Evolutionary conservation across 257 asterid species (phyloP).

Genomic region (Solanum paucissectum): DNA sequence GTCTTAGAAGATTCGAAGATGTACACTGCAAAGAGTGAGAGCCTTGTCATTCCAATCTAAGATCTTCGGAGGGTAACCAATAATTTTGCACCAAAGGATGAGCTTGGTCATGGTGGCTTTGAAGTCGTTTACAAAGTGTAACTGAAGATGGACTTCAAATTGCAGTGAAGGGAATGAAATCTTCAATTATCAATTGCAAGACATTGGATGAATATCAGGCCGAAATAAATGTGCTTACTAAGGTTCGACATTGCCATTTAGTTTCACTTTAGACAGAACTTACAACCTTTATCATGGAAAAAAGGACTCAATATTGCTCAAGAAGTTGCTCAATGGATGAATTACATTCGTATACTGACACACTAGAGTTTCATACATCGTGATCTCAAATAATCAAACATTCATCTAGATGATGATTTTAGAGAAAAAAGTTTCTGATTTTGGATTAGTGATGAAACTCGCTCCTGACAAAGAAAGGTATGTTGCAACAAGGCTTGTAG

Average conservation of each 20-base stretch:
- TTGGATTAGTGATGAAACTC: conserved; percentile 59
- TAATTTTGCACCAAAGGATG: too few species aligned
- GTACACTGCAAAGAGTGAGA: too few species aligned
- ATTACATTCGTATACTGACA: conserved; percentile 61
- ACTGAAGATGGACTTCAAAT: too few species aligned
- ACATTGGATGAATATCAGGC: conserved; percentile 25
- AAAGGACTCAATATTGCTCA: conserved; percentile 23
- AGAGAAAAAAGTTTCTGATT: conserved; percentile 82
- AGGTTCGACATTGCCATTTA: conserved; percentile 56
- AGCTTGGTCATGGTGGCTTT: too few species aligned
- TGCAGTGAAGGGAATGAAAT: too few species aligned
- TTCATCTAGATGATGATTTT: conserved; percentile 67
- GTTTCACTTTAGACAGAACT: conserved; percentile 1
- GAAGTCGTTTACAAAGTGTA: too few species aligned
- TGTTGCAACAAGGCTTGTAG: conserved; percentile 52
- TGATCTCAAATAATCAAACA: conserved; percentile 65
- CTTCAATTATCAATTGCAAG: not conserved
- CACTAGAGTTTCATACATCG: conserved; percentile 72
- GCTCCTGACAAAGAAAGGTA: conserved; percentile 47
- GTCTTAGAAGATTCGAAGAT: too few species aligned
- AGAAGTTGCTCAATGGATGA: conserved; percentile 57
- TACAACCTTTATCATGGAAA: conserved; percentile 55
- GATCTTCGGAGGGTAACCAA: too few species aligned
- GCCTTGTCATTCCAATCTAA: too few species aligned
- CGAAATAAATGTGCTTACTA: conserved; percentile 35